Conservation (phyloP, 306 rosid species). For the Inga laurina region DNA sequence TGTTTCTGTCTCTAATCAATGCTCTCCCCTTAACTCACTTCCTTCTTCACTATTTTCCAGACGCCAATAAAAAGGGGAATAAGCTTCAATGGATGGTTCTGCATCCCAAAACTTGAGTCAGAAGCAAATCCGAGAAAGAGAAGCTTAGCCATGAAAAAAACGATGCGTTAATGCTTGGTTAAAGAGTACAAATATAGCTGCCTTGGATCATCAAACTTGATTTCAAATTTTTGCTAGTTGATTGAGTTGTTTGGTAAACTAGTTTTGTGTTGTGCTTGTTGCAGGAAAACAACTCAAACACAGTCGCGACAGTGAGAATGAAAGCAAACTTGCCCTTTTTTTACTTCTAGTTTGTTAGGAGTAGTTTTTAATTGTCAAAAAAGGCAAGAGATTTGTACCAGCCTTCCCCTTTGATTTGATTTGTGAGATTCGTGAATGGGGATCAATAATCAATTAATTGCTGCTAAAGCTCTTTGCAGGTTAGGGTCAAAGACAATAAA, state of each 20-base stretch:
- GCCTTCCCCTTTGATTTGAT: too few species aligned
- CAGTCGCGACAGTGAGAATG: slow-evolving; percentile 65
- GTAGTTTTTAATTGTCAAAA: too few species aligned
- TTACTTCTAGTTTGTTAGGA: too few species aligned
- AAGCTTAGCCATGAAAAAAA: slow-evolving; percentile 51
- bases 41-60: background rate
- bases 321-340: slow-evolving; percentile 51
- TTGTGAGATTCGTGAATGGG: too few species aligned
- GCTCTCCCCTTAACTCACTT: slow-evolving; percentile 39
- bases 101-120: slow-evolving; percentile 44
- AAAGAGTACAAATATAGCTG: background rate
- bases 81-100: slow-evolving; percentile 41
- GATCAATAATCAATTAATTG: too few species aligned
- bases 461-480: too few species aligned
- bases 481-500: too few species aligned
- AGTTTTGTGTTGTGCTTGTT: slow-evolving; percentile 29
- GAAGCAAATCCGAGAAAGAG: slow-evolving; percentile 43
- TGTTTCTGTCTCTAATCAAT: slow-evolving; percentile 51
- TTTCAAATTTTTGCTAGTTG: background rate
- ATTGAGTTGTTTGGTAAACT: background rate
- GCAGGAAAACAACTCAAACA: slow-evolving; percentile 65
- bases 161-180: slow-evolving; percentile 36
- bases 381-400: too few species aligned
- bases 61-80: background rate
- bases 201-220: background rate